Conservation (phyloP, 23 red algal genomes). For the Gracilaria vermiculophylla region DNA sequence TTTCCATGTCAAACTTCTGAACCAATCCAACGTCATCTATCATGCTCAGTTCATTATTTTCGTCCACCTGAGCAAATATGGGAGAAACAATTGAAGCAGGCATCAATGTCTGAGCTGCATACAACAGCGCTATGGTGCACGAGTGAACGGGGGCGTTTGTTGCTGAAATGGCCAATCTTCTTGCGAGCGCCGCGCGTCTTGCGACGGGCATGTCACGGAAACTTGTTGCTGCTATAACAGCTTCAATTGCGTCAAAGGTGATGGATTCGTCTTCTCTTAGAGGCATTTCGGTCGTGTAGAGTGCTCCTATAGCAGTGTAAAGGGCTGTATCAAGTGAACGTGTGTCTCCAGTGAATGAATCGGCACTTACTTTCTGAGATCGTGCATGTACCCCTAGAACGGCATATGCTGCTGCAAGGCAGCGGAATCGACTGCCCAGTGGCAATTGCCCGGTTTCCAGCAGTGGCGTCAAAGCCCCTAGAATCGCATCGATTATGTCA, state of each 20-base stretch:
- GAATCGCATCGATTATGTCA: conserved; percentile 56
- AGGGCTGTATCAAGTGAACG: conserved; percentile 51
- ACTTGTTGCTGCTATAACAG: conserved; percentile 9
- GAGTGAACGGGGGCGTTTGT: conserved; percentile 42
- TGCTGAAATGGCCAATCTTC: conserved; percentile 37
- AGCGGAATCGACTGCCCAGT: conserved; percentile 39
- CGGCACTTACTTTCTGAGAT: conserved; percentile 36
- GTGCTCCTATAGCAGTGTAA: conserved; percentile 26
- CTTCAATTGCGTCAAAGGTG: conserved; percentile 55
- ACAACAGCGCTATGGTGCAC: conserved; percentile 48
- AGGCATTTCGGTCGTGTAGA: conserved; percentile 40
- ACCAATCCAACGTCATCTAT: conserved; percentile 1
- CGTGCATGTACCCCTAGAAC: conserved; percentile 51
- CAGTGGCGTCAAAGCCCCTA: conserved; percentile 36
- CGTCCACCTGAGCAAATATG: conserved; percentile 5
- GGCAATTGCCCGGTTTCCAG: conserved; percentile 37
- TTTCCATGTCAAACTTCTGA: conserved; percentile 25
- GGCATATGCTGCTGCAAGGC: conserved; percentile 54
- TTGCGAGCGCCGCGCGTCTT: conserved; percentile 25
- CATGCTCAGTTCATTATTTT: conserved; percentile 16
- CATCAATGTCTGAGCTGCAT: conserved; percentile 33
- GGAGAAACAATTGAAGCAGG: conserved; percentile 37
- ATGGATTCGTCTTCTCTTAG: conserved; percentile 34
- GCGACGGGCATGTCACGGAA: conserved; percentile 39
- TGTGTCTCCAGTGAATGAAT: conserved; percentile 60